Evolutionary conservation across 805 yeast species (phyloP).

Genomic region (Blastobotrys robertii): DNA sequence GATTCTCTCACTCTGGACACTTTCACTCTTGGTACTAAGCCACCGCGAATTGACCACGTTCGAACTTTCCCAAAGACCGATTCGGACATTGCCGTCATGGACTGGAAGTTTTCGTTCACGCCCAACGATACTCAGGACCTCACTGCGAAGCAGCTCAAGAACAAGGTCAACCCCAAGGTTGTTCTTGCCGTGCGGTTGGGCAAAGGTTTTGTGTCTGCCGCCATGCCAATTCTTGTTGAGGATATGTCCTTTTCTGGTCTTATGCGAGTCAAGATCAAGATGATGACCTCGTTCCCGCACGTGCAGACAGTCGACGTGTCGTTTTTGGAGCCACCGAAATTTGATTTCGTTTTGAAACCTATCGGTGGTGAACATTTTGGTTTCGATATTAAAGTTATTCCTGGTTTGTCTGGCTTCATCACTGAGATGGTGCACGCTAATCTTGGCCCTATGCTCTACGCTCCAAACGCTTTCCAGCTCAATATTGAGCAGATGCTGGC

Average conservation of each 20-base stretch:
- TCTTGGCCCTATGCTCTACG: conserved; percentile 77
- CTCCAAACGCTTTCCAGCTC: conserved; percentile 88
- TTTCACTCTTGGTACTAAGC: conserved; percentile 89
- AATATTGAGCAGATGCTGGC: conserved; percentile 85
- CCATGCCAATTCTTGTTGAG: conserved; percentile 71
- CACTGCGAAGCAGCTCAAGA: conserved; percentile 75
- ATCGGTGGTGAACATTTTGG: conserved; percentile 77
- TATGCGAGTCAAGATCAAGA: conserved; percentile 73
- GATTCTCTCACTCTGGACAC: conserved; percentile 78
- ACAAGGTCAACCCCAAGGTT: conserved; percentile 71
- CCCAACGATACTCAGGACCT: conserved; percentile 86
- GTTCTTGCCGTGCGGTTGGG: conserved; percentile 66
- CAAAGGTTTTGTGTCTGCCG: conserved; percentile 56
- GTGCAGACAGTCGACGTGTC: conserved; percentile 83
- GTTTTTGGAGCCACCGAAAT: conserved; percentile 73
- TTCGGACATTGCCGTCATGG: conserved; percentile 93
- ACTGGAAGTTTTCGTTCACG: conserved; percentile 86
- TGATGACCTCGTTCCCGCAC: conserved; percentile 89
- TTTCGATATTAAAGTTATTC: conserved; percentile 78
- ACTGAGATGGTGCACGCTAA: conserved; percentile 79
- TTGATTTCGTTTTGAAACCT: conserved; percentile 75
- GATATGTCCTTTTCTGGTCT: conserved; percentile 68
- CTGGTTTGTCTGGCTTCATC: conserved; percentile 77
- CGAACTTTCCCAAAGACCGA: conserved; percentile 86
- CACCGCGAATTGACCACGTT: conserved; percentile 85